Conservation (phyloP, 2,329 filamentous ascomycete species). For the Aspergillus tubingensis region DNA sequence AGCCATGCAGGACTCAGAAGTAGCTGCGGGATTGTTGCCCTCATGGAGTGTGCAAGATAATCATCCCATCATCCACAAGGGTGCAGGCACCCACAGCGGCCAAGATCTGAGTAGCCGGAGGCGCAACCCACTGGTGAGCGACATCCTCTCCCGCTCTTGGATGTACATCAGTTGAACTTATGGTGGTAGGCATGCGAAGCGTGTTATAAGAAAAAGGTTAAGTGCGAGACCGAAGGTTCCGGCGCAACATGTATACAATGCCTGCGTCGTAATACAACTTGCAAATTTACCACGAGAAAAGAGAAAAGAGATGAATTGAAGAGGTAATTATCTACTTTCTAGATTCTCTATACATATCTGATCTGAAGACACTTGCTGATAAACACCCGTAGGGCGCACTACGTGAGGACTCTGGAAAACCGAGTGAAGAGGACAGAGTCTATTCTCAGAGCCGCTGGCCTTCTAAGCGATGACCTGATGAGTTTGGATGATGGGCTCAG, state of each 20-base stretch:
- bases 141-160: not conserved
- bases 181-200: conserved; percentile 75
- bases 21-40: conserved; percentile 8
- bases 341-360: not conserved
- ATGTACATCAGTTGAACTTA: conserved; percentile 17
- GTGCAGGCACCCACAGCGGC: conserved; percentile 9
- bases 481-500: conserved; percentile 42
- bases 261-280: conserved; percentile 91
- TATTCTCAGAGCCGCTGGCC: conserved; percentile 76
- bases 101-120: conserved; percentile 14
- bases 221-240: conserved; percentile 88
- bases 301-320: conserved; percentile 91
- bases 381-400: conserved; percentile 69
- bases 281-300: conserved; percentile 88
- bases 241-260: conserved; percentile 74
- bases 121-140: conserved; percentile 28
- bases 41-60: conserved; percentile 12
- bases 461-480: conserved; percentile 77
- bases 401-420: conserved; percentile 91
- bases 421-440: conserved; percentile 88
- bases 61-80: conserved; percentile 6
- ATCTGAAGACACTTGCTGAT: conserved; percentile 10
- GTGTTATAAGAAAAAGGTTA: conserved; percentile 86
- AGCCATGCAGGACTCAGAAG: conserved; percentile 21
- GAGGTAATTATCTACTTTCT: conserved; percentile 58